phyloP scores from a whole-genome alignment of 345 rosid species.

The Eucalyptus pauciflora region DNA sequence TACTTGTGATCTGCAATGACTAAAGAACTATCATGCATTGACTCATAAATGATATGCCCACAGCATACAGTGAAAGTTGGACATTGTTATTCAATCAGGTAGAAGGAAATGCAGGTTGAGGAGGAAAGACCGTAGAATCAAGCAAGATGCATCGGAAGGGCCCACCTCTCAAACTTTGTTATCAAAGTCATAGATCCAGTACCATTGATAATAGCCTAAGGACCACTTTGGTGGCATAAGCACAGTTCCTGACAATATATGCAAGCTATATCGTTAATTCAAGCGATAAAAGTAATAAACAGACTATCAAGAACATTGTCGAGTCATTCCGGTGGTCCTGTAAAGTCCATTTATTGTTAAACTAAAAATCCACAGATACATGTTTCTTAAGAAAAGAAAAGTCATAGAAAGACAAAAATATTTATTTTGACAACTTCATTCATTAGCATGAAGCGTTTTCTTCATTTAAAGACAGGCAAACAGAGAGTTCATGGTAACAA shows the following conservation, averaged over 20 bases:
- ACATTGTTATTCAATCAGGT: neutral
- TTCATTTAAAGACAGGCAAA: neutral
- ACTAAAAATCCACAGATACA: neutral
- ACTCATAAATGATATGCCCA: neutral
- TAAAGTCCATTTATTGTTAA: neutral
- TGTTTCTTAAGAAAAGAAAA: neutral
- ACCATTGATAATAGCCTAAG: constrained; percentile 82
- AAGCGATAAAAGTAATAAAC: neutral
- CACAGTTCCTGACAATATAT: constrained; percentile 41
- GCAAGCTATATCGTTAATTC: neutral
- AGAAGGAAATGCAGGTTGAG: neutral
- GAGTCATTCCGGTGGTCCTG: neutral
- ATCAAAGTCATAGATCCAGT: constrained; percentile 80
- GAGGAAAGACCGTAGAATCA: neutral
- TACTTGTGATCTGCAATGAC: constrained; percentile 40
- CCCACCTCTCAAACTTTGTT: constrained; percentile 61
- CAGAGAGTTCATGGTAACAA: neutral
- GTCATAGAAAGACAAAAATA: neutral
- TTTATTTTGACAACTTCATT: neutral
- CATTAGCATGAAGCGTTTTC: neutral
- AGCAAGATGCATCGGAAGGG: neutral
- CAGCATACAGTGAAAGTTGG: neutral
- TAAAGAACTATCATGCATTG: neutral
- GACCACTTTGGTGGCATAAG: constrained; percentile 98
- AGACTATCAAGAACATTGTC: neutral